Evolutionary conservation across 192 early-diverging fungal genomes (phyloP).

Genomic region (Umbelopsis vinacea): DNA sequence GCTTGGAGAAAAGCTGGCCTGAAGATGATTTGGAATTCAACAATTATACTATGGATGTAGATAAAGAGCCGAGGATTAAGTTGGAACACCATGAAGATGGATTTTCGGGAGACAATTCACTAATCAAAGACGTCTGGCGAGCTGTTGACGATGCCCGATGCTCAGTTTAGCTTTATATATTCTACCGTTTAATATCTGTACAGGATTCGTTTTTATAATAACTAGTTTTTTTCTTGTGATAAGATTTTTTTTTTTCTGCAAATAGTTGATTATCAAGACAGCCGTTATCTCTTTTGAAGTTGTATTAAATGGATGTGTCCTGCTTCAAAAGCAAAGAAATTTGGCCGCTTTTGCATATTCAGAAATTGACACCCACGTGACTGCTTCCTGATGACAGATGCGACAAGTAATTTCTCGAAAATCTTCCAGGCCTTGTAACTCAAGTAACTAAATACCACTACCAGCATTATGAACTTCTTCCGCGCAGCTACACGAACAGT

Average conservation of each 20-base stretch:
- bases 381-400: background rate
- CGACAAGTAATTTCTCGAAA: background rate
- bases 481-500: conserved; percentile 34
- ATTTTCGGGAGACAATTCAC: background rate
- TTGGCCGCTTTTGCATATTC: too few species aligned
- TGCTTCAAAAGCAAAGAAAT: too few species aligned
- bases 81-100: background rate
- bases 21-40: background rate
- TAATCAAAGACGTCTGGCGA: conserved; percentile 5
- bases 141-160: conserved; percentile 6
- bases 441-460: background rate
- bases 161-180: background rate
- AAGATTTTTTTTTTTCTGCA: too few species aligned
- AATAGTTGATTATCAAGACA: too few species aligned
- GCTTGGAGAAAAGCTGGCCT: conserved; percentile 10
- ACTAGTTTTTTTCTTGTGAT: too few species aligned
- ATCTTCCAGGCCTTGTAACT: background rate
- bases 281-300: too few species aligned
- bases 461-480: conserved; percentile 34
- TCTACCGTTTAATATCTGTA: conserved; percentile 4
- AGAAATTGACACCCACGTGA: too few species aligned
- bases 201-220: background rate
- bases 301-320: too few species aligned
- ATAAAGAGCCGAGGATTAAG: background rate
- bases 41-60: background rate